These are phyloP conservation scores for Starmerella tilneyi DNA, from an alignment of 805 yeast species.

Conservation along the genomic window DNA sequence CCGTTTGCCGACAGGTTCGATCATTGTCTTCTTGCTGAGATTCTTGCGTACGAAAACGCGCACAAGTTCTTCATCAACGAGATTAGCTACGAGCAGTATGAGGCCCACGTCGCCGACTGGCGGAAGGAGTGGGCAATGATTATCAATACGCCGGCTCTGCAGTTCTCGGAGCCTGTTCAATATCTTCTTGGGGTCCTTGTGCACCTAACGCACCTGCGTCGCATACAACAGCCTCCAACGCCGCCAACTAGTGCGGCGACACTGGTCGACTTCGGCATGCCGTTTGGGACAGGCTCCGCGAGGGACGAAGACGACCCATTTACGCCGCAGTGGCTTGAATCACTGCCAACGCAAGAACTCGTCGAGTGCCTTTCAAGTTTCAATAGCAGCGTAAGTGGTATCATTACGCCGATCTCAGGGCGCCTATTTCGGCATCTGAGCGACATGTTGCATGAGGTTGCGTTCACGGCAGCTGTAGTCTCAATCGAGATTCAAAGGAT, in stretches of 20 bases:
- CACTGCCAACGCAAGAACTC: neutral
- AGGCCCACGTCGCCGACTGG: conserved; percentile 50
- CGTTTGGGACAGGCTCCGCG: neutral
- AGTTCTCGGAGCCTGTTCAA: conserved; percentile 63
- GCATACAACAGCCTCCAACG: neutral
- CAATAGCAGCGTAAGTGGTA: conserved; percentile 36
- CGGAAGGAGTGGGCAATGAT: conserved; percentile 58
- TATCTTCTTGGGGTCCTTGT: conserved; percentile 40
- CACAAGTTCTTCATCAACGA: conserved; percentile 46
- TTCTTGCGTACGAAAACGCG: conserved; percentile 47
- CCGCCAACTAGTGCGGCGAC: conserved; percentile 1
- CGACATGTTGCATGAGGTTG: conserved; percentile 52
- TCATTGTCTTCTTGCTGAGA: conserved; percentile 72
- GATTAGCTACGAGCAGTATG: conserved; percentile 33
- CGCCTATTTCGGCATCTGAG: conserved; percentile 58
- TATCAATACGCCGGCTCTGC: conserved; percentile 59
- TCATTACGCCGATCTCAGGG: conserved; percentile 38
- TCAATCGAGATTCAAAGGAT: conserved; percentile 4
- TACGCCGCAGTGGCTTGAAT: neutral
- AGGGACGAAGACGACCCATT: neutral
- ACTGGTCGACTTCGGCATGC: neutral
- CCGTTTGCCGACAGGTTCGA: conserved; percentile 65
- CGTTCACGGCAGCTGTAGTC: conserved; percentile 21
- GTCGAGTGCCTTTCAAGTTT: conserved; percentile 27
- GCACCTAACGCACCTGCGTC: conserved; percentile 9